phyloP scores from a whole-genome alignment of 352 stramenopile species.

The Pythium chondricola region DNA sequence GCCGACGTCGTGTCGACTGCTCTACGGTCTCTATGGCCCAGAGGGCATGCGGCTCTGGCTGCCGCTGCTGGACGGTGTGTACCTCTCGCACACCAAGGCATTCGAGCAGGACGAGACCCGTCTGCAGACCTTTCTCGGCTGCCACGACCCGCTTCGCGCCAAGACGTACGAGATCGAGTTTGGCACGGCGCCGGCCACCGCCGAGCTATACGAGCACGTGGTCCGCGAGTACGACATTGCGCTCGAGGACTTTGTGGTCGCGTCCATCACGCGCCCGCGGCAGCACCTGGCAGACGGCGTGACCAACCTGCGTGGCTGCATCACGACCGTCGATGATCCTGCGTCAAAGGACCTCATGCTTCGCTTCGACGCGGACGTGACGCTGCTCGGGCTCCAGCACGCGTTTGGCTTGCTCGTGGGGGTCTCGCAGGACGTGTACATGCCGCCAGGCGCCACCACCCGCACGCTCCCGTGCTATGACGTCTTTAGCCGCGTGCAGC shows the following conservation, averaged over 20 bases:
- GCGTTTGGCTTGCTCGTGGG: conserved; percentile 69
- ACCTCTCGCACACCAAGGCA: conserved; percentile 44
- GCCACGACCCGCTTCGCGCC: conserved; percentile 72
- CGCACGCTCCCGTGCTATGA: conserved; percentile 63
- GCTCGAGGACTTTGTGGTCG: conserved; percentile 35
- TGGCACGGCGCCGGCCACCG: conserved; percentile 46
- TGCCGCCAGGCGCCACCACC: conserved; percentile 31
- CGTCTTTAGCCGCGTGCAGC: conserved; percentile 69
- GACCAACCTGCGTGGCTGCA: conserved; percentile 42
- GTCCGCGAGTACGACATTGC: conserved; percentile 63
- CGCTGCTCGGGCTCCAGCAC: conserved; percentile 57
- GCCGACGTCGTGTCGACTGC: conserved; percentile 53
- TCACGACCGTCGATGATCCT: conserved; percentile 53
- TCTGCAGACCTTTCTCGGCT: conserved; percentile 65
- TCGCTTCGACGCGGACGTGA: conserved; percentile 72
- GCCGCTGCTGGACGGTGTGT: conserved; percentile 72
- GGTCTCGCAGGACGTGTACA: conserved; percentile 77
- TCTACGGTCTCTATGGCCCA: conserved; percentile 67
- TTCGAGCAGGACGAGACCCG: conserved; percentile 44
- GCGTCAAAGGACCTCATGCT: conserved; percentile 59
- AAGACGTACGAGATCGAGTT: conserved; percentile 83
- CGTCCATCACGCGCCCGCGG: conserved; percentile 2
- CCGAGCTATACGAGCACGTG: conserved; percentile 66
- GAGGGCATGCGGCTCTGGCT: conserved; percentile 75
- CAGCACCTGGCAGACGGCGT: conserved; percentile 30